phyloP scores from a whole-genome alignment of 257 asterid species.

The Cruciata laevipes region DNA sequence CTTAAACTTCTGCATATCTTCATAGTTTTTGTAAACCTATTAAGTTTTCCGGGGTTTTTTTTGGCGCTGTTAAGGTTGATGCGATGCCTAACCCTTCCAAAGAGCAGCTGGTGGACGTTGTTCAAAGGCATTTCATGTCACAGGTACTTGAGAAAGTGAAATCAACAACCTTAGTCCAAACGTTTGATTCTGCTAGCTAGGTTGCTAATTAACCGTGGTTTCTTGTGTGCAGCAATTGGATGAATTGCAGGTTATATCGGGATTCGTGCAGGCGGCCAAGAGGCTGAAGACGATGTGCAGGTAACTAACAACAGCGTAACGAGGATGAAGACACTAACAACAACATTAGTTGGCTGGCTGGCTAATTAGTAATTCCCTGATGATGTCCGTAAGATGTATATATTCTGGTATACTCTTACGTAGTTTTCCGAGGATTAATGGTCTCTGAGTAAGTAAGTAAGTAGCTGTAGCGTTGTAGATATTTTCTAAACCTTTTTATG shows the following conservation, averaged over 20 bases:
- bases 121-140: conserved; percentile 84
- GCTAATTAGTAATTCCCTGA: neutral
- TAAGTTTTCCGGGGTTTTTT: neutral
- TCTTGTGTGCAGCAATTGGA: conserved; percentile 66
- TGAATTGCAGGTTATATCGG: conserved; percentile 75
- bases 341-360: conserved; percentile 4
- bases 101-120: conserved; percentile 84
- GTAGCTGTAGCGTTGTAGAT: conserved; percentile 29
- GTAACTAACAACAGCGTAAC: conserved; percentile 19
- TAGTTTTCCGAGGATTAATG: neutral
- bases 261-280: conserved; percentile 81
- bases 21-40: neutral
- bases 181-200: neutral
- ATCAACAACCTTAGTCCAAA: neutral
- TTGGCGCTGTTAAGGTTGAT: conserved; percentile 44
- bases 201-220: neutral
- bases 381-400: conserved; percentile 15
- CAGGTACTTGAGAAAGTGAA: conserved; percentile 39
- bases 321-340: conserved; percentile 37
- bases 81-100: conserved; percentile 66
- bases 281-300: conserved; percentile 71
- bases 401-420: neutral
- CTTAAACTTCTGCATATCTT: neutral
- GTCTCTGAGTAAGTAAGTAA: neutral
- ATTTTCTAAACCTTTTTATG: conserved; percentile 19